Base-by-base conservation (phyloP, 225 moss, liverwort and hornwort species). In the Rhytidiadelphus loreus region DNA sequence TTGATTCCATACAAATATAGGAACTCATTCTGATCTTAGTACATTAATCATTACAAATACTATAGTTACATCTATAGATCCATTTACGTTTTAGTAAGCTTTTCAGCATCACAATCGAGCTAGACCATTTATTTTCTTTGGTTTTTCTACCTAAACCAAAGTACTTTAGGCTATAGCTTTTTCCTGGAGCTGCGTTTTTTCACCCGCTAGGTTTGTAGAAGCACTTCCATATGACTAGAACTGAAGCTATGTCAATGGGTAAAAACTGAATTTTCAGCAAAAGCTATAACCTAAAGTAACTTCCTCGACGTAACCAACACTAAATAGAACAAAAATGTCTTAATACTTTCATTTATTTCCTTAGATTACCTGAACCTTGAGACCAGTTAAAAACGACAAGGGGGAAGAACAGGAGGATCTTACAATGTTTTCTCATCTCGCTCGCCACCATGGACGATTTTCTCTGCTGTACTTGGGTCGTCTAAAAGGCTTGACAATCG, bases 381-480 rank as follows among this genome's bases (percentile, higher is more conserved):
- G 64, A 28, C 65, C 46, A 7, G 28, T 52, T 39, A 6, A 63
- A 29, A 41, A 32, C 23, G 33, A 72, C 39, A 81, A 52, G 32
- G 22, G 61, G 9, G 5, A 37, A 76, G 46, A 64, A 57, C 20
- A 63, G 44, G 66, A 56, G 53, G 76, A 20, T 16, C 96, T 92
- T 83, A 97, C 97, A 97, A 88, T n/a, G 56, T 77, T 53, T 90
- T 91, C 87, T 95, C 95, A 60, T 96, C 90, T 55, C 90, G 90
- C 53, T 92, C 87, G 55, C 95, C 97, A 13, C 97, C 95, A 72
- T 86, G 83, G 72, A 97, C 74, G 33, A 96, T 90, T 90, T 92
- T 97, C 35, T 91, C 89, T 70, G 90, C 82, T 24, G 95, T 95
- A 32, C 83, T 85, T n/a, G 91, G 93, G 61, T 97, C 93, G 57